These are phyloP conservation scores for Dysphania ambrosioides DNA, from an alignment of 148 eudicot genomes.

Conservation along the genomic window DNA sequence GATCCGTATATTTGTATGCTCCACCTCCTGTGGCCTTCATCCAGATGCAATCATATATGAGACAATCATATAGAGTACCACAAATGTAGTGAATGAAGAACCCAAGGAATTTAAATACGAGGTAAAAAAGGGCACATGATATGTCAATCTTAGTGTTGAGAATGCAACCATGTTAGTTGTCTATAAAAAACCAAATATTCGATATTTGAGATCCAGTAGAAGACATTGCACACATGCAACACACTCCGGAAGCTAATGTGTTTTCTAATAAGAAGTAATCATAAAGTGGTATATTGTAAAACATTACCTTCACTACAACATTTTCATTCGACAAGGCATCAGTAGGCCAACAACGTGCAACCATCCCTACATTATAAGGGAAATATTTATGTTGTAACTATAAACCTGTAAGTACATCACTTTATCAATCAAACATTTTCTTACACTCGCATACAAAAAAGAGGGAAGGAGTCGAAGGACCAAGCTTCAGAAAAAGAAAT, in stretches of 20 bases:
- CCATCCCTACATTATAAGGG: conserved; percentile 47
- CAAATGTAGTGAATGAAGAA: neutral
- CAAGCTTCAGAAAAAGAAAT: conserved; percentile 18
- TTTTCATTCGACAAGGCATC: conserved; percentile 48
- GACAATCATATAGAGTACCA: neutral
- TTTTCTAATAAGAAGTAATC: neutral
- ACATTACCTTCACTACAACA: conserved; percentile 85
- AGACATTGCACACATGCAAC: neutral
- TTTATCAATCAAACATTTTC: neutral
- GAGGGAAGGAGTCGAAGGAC: neutral
- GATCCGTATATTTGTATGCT: conserved; percentile 86
- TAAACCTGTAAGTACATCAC: too few species aligned
- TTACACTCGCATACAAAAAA: too few species aligned
- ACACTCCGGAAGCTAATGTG: neutral
- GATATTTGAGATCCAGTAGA: neutral
- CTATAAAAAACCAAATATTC: neutral
- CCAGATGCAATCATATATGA: conserved; percentile 31
- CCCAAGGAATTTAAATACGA: neutral
- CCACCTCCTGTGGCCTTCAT: conserved; percentile 99
- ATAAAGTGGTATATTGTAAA: neutral
- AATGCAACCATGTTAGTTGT: neutral
- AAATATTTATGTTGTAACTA: neutral
- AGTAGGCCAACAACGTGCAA: conserved; percentile 68
- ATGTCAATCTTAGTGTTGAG: neutral
- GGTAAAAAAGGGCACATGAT: neutral